These are phyloP conservation scores for Candida xiaguanensis DNA, from an alignment of 805 yeast genomes.

Conservation along the genomic window DNA sequence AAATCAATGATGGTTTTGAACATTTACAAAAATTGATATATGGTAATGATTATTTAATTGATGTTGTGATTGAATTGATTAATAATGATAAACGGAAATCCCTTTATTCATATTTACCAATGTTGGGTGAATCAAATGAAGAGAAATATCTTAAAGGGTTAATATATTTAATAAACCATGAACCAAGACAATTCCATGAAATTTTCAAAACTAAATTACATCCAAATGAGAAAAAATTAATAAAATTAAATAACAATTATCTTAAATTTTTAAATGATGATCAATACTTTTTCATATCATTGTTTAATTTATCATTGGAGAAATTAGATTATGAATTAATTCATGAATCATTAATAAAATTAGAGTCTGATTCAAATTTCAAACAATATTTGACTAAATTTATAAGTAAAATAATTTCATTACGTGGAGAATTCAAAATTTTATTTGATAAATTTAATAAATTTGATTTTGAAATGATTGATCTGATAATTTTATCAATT, in stretches of 20 bases:
- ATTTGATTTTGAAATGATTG: conserved; percentile 29
- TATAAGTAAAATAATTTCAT: conserved; percentile 22
- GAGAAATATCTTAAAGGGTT: conserved; percentile 30
- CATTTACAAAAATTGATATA: conserved; percentile 17
- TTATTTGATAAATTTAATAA: conserved; percentile 17
- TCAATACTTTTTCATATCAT: conserved; percentile 16
- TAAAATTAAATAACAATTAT: conserved; percentile 21
- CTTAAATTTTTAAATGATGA: conserved; percentile 11
- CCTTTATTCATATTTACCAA: conserved; percentile 38
- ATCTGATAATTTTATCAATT: conserved; percentile 26
- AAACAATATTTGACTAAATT: conserved; percentile 18
- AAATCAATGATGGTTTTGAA: conserved; percentile 25
- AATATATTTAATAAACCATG: conserved; percentile 27
- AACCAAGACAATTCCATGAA: conserved; percentile 19
- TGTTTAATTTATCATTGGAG: conserved; percentile 23
- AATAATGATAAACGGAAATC: conserved; percentile 33
- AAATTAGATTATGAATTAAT: conserved; percentile 18
- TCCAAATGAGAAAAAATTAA: conserved; percentile 21
- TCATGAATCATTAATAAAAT: conserved; percentile 16
- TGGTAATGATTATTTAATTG: conserved; percentile 31
- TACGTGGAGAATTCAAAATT: conserved; percentile 22
- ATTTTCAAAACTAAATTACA: conserved; percentile 16
- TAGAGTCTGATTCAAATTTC: conserved; percentile 14
- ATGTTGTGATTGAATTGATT: conserved; percentile 27
- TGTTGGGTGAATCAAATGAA: conserved; percentile 33